phyloP scores from a whole-genome alignment of 345 rosid genomes.

The Eutrema heterophyllum region DNA sequence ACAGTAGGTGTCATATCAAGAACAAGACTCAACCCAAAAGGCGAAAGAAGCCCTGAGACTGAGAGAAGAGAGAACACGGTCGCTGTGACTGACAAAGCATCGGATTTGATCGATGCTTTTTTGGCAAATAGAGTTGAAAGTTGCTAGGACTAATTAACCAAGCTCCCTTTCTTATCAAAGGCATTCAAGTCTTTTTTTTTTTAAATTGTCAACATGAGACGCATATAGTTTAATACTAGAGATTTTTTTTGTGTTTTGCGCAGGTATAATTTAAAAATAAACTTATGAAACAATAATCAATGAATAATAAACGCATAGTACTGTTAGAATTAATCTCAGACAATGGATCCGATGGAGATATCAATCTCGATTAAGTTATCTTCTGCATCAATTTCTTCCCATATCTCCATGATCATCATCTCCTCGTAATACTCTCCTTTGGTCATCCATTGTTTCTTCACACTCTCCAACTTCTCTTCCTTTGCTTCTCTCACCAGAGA shows the following conservation, averaged over 20 bases:
- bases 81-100: conserved; percentile 11
- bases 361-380: conserved; percentile 77
- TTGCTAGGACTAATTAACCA: conserved; percentile 11
- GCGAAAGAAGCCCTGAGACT: conserved; percentile 2
- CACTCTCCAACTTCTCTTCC: conserved; percentile 19
- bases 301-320: not conserved
- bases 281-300: not conserved
- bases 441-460: conserved; percentile 20
- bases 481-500: conserved; percentile 28
- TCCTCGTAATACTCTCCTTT: conserved; percentile 32
- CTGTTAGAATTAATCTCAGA: not conserved
- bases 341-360: conserved; percentile 56
- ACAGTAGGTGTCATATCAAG: conserved; percentile 50
- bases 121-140: conserved; percentile 23
- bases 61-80: conserved; percentile 20
- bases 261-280: not conserved
- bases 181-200: not conserved
- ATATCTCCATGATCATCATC: conserved; percentile 34
- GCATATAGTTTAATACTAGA: not conserved
- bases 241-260: not conserved
- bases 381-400: conserved; percentile 54
- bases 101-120: conserved; percentile 33
- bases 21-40: conserved; percentile 13
- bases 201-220: not conserved
- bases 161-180: not conserved